These are phyloP conservation scores for Lipomyces kockii DNA, from an alignment of 805 yeast genomes.

Conservation along the genomic window DNA sequence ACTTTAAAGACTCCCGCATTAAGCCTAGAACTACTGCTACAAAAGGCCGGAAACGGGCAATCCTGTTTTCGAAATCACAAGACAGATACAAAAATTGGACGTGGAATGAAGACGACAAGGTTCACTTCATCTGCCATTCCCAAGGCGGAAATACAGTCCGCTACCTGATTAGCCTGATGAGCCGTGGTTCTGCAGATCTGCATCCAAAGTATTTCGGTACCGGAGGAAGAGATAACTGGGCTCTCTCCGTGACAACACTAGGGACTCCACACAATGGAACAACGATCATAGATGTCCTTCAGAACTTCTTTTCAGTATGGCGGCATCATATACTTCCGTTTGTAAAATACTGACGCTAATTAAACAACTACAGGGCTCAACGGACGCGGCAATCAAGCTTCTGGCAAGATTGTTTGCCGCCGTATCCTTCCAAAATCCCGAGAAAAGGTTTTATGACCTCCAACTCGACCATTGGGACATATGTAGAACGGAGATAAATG, in stretches of 20 bases:
- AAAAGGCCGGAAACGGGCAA: background rate
- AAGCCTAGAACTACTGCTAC: background rate
- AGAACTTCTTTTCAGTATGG: background rate
- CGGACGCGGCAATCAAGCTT: background rate
- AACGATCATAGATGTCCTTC: constrained; percentile 1
- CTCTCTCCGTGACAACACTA: background rate
- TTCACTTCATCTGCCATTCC: constrained; percentile 5
- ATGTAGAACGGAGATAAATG: background rate
- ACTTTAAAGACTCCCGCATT: background rate
- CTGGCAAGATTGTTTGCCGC: background rate
- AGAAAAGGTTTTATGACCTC: background rate
- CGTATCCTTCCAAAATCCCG: background rate
- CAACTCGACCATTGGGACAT: constrained; percentile 5
- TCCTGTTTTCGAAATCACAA: background rate
- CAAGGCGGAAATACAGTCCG: background rate
- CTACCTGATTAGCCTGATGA: constrained; percentile 3
- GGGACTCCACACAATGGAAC: constrained; percentile 3
- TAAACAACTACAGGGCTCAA: background rate
- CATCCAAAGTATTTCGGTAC: background rate
- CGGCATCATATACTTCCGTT: background rate
- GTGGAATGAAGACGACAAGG: background rate
- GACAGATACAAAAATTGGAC: background rate
- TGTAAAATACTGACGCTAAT: background rate
- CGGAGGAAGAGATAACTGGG: background rate
- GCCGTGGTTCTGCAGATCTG: background rate